Percentiles rank a stretch among this genome's conserved stretches.
Evolutionary conservation across 129 eudicot genomes (phyloP).

Genomic region (Pseudognaphalium luteoalbum): DNA sequence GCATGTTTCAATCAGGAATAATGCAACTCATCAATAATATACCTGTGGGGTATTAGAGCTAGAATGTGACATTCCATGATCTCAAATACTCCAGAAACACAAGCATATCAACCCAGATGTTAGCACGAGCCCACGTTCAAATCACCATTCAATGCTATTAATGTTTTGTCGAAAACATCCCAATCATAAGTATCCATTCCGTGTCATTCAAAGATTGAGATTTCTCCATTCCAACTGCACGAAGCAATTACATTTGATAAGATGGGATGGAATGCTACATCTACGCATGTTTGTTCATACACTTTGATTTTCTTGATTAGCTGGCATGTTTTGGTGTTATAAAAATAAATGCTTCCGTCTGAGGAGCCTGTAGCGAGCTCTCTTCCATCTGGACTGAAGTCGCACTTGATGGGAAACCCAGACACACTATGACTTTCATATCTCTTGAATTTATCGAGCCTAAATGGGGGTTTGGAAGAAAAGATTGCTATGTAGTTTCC

Average conservation of each 20-base stretch:
- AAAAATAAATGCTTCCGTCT: constrained; percentile 74
- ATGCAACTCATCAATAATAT: constrained; percentile 19
- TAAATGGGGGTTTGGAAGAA: constrained; percentile 67
- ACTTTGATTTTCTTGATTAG: constrained; percentile 60
- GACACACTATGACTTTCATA: constrained; percentile 75
- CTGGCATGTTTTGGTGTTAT: constrained; percentile 55
- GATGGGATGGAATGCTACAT: constrained; percentile 79
- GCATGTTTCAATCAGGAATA: constrained; percentile 32
- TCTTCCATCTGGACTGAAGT: constrained; percentile 69
- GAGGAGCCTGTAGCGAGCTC: constrained; percentile 74
- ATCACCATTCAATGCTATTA: constrained; percentile 12
- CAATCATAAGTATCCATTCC: neutral
- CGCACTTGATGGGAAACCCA: constrained; percentile 80
- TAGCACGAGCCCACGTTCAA: constrained; percentile 8
- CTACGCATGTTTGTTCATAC: constrained; percentile 72
- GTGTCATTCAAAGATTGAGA: constrained; percentile 47
- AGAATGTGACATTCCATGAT: constrained; percentile 17
- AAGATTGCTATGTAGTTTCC: constrained; percentile 87
- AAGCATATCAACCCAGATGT: constrained; percentile 13
- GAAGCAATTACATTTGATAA: constrained; percentile 69
- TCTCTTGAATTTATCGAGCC: constrained; percentile 85
- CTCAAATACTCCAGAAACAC: constrained; percentile 27
- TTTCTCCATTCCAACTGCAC: constrained; percentile 82
- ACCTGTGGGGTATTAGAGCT: constrained; percentile 22
- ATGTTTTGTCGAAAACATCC: constrained; percentile 4